Conservation (phyloP, 768 basidiomycete genomes). For the Psilocybe cyanescens region DNA sequence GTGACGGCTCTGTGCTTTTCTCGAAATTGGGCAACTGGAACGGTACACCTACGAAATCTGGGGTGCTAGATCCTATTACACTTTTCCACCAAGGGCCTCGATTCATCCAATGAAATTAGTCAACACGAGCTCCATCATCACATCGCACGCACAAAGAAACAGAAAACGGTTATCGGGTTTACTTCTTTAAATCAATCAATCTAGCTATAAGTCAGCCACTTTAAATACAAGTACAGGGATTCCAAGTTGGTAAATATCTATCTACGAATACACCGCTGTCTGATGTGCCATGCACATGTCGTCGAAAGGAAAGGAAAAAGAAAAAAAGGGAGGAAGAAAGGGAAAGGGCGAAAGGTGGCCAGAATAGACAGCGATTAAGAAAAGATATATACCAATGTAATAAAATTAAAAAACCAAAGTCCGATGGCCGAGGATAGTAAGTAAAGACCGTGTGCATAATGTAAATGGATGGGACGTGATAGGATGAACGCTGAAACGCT, state of each 20-base stretch:
- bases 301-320: slow-evolving; percentile 1
- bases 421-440: slow-evolving; percentile 22
- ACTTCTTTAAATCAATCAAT: background rate
- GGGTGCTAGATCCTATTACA: slow-evolving; percentile 8
- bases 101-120: background rate
- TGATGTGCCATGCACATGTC: background rate
- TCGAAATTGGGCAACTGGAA: background rate
- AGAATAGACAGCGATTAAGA: slow-evolving; percentile 17
- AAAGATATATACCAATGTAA: slow-evolving; percentile 13
- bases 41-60: slow-evolving; percentile 1
- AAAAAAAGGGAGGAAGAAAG: slow-evolving; percentile 3
- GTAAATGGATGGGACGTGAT: slow-evolving; percentile 21
- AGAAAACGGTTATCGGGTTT: background rate
- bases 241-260: slow-evolving; percentile 14
- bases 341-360: slow-evolving; percentile 3
- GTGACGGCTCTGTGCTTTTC: background rate
- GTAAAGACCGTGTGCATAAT: slow-evolving; percentile 24
- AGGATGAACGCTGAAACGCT: slow-evolving; percentile 6
- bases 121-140: too few relatives aligned
- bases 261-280: slow-evolving; percentile 13
- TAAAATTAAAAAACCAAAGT: slow-evolving; percentile 20
- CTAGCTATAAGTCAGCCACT: slow-evolving; percentile 8
- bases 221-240: slow-evolving; percentile 15
- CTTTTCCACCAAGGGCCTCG: slow-evolving; percentile 1
- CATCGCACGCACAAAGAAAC: background rate